These are phyloP conservation scores for Oryza longistaminata DNA, from an alignment of 176 grass and related monocot genomes.

Conservation along the genomic window DNA sequence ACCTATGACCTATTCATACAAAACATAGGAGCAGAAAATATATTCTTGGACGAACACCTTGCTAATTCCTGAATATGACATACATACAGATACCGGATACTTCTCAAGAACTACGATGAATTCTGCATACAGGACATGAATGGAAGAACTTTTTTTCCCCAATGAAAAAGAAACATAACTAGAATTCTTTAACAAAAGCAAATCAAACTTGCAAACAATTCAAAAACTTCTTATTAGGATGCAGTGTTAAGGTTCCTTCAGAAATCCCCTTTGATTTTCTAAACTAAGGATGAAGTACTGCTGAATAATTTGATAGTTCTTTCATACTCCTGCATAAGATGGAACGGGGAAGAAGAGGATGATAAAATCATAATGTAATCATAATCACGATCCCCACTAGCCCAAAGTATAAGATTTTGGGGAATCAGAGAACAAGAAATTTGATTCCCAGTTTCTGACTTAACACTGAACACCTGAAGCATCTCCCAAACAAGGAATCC, in stretches of 20 bases:
- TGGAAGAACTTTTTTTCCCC: neutral
- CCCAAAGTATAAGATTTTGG: neutral
- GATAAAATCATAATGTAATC: neutral
- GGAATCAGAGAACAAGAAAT: neutral
- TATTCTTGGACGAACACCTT: neutral
- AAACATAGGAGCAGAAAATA: neutral
- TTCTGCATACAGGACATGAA: neutral
- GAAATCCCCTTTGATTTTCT: neutral
- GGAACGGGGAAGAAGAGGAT: neutral
- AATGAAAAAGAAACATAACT: neutral
- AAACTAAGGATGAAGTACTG: neutral
- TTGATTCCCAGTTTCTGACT: neutral
- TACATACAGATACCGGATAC: neutral
- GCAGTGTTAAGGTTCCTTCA: neutral
- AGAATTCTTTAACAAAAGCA: neutral
- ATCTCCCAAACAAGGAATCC: neutral
- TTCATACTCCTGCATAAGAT: neutral
- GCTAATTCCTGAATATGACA: neutral
- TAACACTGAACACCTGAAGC: neutral
- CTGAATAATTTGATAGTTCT: neutral
- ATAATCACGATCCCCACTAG: neutral
- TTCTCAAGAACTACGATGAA: neutral
- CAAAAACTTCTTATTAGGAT: neutral
- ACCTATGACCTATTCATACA: neutral
- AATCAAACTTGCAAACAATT: conserved; percentile 1